Percentiles rank a stretch among this genome's conserved stretches.
Evolutionary conservation across 352 stramenopile species (phyloP).

Genomic region (Phytopythium ostracodes): DNA sequence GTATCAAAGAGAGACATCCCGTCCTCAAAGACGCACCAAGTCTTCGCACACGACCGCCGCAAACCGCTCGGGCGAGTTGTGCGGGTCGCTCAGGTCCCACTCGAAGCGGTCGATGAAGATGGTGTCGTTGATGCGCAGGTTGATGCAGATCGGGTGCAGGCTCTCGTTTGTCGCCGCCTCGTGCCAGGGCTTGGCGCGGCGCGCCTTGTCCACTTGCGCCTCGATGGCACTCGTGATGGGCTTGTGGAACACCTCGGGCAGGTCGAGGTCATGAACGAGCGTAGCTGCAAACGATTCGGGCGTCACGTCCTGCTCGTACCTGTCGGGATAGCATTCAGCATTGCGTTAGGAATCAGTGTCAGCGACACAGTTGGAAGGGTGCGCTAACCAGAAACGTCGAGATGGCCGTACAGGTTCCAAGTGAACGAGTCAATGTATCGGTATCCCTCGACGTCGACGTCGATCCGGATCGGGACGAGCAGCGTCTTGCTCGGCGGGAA

Average conservation of each 20-base stretch:
- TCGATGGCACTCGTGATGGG: constrained; percentile 59
- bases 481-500: constrained; percentile 43
- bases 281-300: constrained; percentile 71
- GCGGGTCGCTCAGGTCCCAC: constrained; percentile 67
- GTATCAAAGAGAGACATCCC: too few species aligned
- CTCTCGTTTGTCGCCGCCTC: constrained; percentile 50
- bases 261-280: constrained; percentile 62
- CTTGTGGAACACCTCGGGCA: constrained; percentile 71
- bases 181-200: constrained; percentile 49
- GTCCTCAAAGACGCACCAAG: constrained; percentile 30
- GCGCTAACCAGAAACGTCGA: background rate
- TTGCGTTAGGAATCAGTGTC: constrained; percentile 2
- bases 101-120: constrained; percentile 82
- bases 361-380: background rate
- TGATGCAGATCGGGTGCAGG: constrained; percentile 78
- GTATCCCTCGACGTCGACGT: constrained; percentile 76
- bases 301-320: constrained; percentile 69
- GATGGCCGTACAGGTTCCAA: constrained; percentile 57
- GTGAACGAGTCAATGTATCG: constrained; percentile 82
- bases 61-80: constrained; percentile 70
- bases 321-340: constrained; percentile 10
- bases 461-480: constrained; percentile 67
- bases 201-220: constrained; percentile 64
- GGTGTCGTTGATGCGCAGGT: constrained; percentile 76
- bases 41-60: constrained; percentile 64